Conservation (phyloP, 257 asterid genomes). For the Fraxinus americana region DNA sequence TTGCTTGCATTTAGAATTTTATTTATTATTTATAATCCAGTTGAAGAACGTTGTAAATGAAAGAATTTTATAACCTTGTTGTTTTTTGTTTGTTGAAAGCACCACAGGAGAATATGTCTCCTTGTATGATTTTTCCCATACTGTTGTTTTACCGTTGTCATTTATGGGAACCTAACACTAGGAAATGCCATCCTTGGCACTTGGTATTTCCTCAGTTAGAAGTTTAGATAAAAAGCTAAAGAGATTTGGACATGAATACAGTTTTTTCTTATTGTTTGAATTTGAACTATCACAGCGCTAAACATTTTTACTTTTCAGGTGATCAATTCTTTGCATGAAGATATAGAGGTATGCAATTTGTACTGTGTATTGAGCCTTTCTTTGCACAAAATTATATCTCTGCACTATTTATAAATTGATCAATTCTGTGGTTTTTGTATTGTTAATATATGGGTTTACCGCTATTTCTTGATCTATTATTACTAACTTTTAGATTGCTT, state of each 20-base stretch:
- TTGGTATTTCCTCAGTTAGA: neutral
- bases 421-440: neutral
- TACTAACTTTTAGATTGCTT: neutral
- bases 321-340: constrained; percentile 55
- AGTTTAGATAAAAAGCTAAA: neutral
- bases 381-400: neutral
- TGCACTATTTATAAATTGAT: neutral
- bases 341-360: constrained; percentile 51
- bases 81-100: neutral
- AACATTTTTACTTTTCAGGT: constrained; percentile 44
- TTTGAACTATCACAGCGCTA: constrained; percentile 14
- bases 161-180: neutral
- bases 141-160: neutral
- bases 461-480: neutral
- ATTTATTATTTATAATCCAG: neutral
- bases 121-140: neutral
- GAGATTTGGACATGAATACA: neutral
- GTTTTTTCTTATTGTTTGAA: constrained; percentile 14
- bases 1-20: neutral
- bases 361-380: constrained; percentile 15
- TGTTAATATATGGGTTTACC: neutral
- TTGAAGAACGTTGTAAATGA: neutral
- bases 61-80: neutral
- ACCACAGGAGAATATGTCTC: neutral
- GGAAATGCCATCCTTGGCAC: neutral